phyloP scores from a whole-genome alignment of 441 rosid species.

The Rhodomyrtus psidioides region DNA sequence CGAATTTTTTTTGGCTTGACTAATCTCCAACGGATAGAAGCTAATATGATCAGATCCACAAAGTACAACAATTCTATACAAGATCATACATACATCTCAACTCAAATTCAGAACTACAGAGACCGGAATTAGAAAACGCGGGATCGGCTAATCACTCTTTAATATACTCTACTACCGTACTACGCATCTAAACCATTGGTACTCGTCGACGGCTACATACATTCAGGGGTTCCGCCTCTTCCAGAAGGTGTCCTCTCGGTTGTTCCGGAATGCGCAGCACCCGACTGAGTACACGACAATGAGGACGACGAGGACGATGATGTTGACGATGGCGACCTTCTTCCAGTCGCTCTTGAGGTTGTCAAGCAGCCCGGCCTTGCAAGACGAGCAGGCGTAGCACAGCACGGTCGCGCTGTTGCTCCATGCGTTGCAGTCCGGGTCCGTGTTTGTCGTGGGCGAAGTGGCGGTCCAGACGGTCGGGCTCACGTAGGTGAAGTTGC shows the following conservation, averaged over 20 bases:
- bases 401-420: conserved; percentile 11
- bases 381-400: conserved; percentile 70
- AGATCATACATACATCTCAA: background rate
- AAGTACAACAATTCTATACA: background rate
- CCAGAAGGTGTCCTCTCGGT: background rate
- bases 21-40: background rate
- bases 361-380: conserved; percentile 83
- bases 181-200: background rate
- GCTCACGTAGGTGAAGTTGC: conserved; percentile 38
- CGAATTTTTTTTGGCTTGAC: too few species aligned
- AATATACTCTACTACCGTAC: background rate
- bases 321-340: conserved; percentile 53
- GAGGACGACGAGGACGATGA: conserved; percentile 8
- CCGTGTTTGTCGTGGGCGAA: background rate
- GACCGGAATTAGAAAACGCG: background rate
- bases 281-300: conserved; percentile 32
- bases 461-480: conserved; percentile 47
- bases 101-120: background rate
- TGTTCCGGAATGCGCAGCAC: conserved; percentile 79
- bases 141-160: background rate
- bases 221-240: background rate
- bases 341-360: conserved; percentile 66
- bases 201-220: background rate
- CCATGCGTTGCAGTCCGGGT: conserved; percentile 59
- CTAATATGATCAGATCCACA: background rate